Conservation (phyloP, 129 eudicot species). For the Arctium minus region DNA sequence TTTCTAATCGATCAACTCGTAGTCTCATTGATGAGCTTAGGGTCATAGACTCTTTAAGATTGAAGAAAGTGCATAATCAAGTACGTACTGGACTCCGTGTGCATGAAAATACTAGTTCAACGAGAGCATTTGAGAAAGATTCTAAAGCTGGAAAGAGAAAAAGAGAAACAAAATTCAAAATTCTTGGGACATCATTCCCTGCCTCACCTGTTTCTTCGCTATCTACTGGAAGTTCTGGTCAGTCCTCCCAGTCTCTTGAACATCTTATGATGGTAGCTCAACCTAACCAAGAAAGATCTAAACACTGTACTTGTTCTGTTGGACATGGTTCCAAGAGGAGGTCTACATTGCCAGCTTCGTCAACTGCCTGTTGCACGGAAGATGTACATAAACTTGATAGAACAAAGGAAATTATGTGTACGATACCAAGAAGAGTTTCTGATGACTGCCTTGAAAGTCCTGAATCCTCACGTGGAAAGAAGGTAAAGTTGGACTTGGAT, state of each 20-base stretch:
- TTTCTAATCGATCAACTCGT: constrained; percentile 28
- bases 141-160: constrained; percentile 32
- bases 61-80: constrained; percentile 29
- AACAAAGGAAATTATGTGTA: constrained; percentile 16
- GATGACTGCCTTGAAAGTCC: constrained; percentile 30
- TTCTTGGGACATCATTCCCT: constrained; percentile 28
- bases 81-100: constrained; percentile 9
- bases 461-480: constrained; percentile 35
- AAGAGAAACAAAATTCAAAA: constrained; percentile 36
- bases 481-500: constrained; percentile 23
- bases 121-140: constrained; percentile 26
- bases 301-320: constrained; percentile 17
- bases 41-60: constrained; percentile 36
- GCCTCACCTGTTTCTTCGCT: constrained; percentile 33
- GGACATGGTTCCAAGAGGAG: constrained; percentile 19
- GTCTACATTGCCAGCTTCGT: constrained; percentile 14
- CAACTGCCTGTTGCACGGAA: constrained; percentile 16
- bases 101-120: constrained; percentile 19
- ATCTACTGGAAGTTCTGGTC: constrained; percentile 31
- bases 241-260: constrained; percentile 25
- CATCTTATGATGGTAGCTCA: constrained; percentile 7
- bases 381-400: constrained; percentile 20
- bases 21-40: constrained; percentile 55
- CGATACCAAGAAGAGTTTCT: constrained; percentile 11
- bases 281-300: constrained; percentile 18